A percentile compares a stretch with the other conserved stretches of the same genome.
phyloP scores from a whole-genome alignment of 2,329 filamentous ascomycete genomes.

The Calonectria henricotiae region DNA sequence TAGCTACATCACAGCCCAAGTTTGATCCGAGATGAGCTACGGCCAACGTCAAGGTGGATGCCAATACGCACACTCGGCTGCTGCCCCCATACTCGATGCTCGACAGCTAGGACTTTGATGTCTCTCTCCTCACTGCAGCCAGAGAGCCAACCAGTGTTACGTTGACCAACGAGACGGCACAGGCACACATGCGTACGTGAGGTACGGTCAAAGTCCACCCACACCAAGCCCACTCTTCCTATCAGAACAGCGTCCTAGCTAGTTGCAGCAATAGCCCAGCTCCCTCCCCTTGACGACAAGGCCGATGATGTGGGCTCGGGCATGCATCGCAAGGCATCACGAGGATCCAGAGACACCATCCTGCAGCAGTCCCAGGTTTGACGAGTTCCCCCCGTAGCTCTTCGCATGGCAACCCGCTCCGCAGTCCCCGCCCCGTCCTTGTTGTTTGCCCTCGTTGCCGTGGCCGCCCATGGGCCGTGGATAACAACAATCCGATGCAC shows the following conservation, averaged over 20 bases:
- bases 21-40: constrained; percentile 32
- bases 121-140: constrained; percentile 29
- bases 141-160: constrained; percentile 26
- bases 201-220: constrained; percentile 30
- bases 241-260: constrained; percentile 17
- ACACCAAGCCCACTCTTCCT: constrained; percentile 31
- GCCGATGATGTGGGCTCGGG: constrained; percentile 28
- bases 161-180: constrained; percentile 29
- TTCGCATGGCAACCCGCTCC: constrained; percentile 20
- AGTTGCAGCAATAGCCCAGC: constrained; percentile 33
- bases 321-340: constrained; percentile 35
- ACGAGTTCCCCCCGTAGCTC: constrained; percentile 32
- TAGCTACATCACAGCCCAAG: constrained; percentile 20
- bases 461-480: constrained; percentile 32
- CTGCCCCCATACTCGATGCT: constrained; percentile 13
- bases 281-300: constrained; percentile 11
- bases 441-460: constrained; percentile 31
- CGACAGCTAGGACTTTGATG: constrained; percentile 32
- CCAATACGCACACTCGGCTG: constrained; percentile 24
- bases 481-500: constrained; percentile 33
- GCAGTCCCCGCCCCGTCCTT: constrained; percentile 5
- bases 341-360: constrained; percentile 28
- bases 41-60: constrained; percentile 25
- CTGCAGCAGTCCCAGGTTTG: constrained; percentile 37
- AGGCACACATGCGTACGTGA: constrained; percentile 28